Percentiles rank a stretch among this genome's conserved stretches.
Evolutionary conservation across 2,329 filamentous ascomycete species (phyloP).

Genomic region (Tetracladium maxilliforme): DNA sequence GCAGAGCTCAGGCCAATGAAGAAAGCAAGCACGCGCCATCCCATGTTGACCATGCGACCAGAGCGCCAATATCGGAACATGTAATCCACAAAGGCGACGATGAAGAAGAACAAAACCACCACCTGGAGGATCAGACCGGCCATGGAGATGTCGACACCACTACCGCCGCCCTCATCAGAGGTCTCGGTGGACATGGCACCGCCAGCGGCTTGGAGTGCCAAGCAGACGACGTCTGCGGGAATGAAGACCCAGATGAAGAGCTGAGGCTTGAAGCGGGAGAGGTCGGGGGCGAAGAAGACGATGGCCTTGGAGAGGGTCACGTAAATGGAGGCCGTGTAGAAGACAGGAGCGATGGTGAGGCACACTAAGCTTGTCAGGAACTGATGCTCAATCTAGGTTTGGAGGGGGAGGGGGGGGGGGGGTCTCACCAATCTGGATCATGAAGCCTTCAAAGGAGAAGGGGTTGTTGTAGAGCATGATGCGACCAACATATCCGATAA

Average conservation of each 20-base stretch:
- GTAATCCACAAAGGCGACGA: constrained; percentile 21
- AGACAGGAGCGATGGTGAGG: constrained; percentile 12
- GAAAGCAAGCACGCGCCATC: constrained; percentile 1
- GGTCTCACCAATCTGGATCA: constrained; percentile 35
- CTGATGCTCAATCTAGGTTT: too few relatives aligned
- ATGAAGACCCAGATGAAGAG: constrained; percentile 42
- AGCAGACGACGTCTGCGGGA: constrained; percentile 41
- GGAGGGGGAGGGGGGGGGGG: constrained; percentile 7
- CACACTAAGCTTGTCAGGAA: too few relatives aligned
- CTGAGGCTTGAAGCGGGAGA: constrained; percentile 35
- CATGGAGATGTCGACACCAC: constrained; percentile 29
- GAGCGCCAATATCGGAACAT: constrained; percentile 9
- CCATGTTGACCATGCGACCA: background rate
- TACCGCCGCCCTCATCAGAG: constrained; percentile 6
- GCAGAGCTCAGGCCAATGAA: constrained; percentile 25
- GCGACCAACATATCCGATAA: constrained; percentile 37
- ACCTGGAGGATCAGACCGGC: constrained; percentile 32
- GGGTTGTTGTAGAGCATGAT: constrained; percentile 34
- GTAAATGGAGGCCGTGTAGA: constrained; percentile 49
- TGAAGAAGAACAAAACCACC: constrained; percentile 26
- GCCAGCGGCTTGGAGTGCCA: constrained; percentile 42
- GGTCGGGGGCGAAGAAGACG: constrained; percentile 27
- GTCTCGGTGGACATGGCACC: constrained; percentile 39
- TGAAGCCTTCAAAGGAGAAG: constrained; percentile 36
- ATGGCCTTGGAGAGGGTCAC: constrained; percentile 46